phyloP scores from a whole-genome alignment of 2,329 filamentous ascomycete species.

The Colletotrichum lindemuthianum region DNA sequence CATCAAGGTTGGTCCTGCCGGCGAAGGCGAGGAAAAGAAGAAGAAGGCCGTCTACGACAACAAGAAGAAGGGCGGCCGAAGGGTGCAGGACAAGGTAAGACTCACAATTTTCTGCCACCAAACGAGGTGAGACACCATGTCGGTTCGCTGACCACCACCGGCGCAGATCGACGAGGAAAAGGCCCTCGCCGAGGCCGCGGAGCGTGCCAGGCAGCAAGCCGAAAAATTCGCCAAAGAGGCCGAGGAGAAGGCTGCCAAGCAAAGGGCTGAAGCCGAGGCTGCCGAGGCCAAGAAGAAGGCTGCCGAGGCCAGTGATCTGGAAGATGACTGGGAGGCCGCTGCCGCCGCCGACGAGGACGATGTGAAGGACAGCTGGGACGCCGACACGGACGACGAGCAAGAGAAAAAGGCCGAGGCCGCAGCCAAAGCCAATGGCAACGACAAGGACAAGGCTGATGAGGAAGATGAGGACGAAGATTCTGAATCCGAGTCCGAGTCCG shows the following conservation, averaged over 20 bases:
- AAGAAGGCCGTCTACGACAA: conserved; percentile 81
- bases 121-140: not conserved
- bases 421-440: conserved; percentile 41
- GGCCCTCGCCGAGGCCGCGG: conserved; percentile 80
- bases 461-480: conserved; percentile 61
- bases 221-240: conserved; percentile 72
- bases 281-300: conserved; percentile 65
- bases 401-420: conserved; percentile 49
- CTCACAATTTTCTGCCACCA: not conserved
- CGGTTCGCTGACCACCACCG: too few species aligned
- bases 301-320: conserved; percentile 66
- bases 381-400: conserved; percentile 78
- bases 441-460: conserved; percentile 49
- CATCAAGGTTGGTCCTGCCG: conserved; percentile 74
- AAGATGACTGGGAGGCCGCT: conserved; percentile 90
- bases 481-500: conserved; percentile 63
- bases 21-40: conserved; percentile 67
- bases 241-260: conserved; percentile 66
- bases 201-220: conserved; percentile 74
- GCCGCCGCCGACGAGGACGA: conserved; percentile 79
- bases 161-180: conserved; percentile 78
- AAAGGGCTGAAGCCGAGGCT: conserved; percentile 67
- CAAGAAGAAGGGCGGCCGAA: conserved; percentile 73
- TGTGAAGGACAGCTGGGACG: conserved; percentile 96
- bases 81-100: conserved; percentile 64